Conservation (phyloP, 2,329 filamentous ascomycete genomes). For the Teratosphaeria pseudoeucalypti region DNA sequence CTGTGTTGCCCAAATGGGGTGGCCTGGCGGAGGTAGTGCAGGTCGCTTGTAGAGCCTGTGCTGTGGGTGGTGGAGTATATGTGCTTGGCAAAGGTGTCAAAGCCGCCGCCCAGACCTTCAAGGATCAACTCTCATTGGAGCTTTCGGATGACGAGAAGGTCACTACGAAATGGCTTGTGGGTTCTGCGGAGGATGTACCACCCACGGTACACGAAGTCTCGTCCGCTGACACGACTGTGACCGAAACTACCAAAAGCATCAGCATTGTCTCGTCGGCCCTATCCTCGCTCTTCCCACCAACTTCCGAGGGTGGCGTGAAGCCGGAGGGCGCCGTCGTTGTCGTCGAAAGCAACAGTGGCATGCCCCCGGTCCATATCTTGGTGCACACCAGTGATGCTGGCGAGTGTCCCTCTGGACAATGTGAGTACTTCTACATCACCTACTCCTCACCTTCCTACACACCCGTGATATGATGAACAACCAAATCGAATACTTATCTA, state of each 20-base stretch:
- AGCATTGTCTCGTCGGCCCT: constrained; percentile 60
- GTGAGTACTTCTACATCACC: constrained; percentile 51
- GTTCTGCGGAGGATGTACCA: constrained; percentile 17
- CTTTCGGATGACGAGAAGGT: constrained; percentile 23
- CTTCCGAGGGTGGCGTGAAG: constrained; percentile 62
- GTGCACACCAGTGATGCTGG: constrained; percentile 84
- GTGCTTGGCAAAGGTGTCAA: constrained; percentile 65
- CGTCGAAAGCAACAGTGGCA: constrained; percentile 39
- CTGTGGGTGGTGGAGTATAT: constrained; percentile 85
- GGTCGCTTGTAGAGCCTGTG: constrained; percentile 79
- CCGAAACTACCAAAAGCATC: constrained; percentile 31
- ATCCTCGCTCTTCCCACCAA: constrained; percentile 54
- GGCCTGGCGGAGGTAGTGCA: constrained; percentile 81
- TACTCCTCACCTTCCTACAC: neutral
- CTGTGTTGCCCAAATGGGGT: constrained; percentile 87
- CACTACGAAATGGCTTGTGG: constrained; percentile 21
- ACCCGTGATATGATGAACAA: constrained; percentile 67
- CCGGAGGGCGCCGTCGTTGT: constrained; percentile 65
- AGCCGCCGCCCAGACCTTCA: constrained; percentile 12
- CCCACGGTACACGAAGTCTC: neutral
- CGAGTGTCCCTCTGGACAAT: constrained; percentile 78
- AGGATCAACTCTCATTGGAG: constrained; percentile 10
- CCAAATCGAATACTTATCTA: constrained; percentile 95
- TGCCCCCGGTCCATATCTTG: constrained; percentile 51
- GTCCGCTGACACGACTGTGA: neutral